Base-by-base conservation (phyloP, 176 grass and related monocot genomes). In the Eleusine indica region DNA sequence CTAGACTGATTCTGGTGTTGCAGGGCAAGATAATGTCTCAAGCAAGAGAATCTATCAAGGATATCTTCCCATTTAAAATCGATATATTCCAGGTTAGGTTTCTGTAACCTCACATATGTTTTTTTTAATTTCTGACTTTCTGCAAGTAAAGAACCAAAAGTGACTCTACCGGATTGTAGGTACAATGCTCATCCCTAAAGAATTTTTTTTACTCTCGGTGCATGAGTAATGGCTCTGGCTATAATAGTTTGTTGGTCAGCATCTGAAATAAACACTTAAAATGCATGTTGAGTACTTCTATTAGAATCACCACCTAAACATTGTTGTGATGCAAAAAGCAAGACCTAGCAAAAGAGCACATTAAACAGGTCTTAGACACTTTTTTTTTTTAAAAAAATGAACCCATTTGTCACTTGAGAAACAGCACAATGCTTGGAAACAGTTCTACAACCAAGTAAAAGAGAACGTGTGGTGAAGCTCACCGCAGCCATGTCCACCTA, bases 1-100 rank as follows among this genome's bases (percentile, higher is more conserved):
- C 72, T 30, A 69, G 91, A 52, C 73, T 96, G 57, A 86, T 98
- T 71, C 57, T 96, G 56, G 73, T 96, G 32, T 65, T 96, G 44
- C 89, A 96, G 63, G 85, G 87, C 51, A 92, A 75, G 85, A 85
- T 92, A 71, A 85, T 85, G 61, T 80, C 89, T 48, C 88, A 81
- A 87, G 83, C 96, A 87, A 88, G 71, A 68, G 91, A 92, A 60
- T 44, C 80, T 16, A 78, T 90, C 39, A 92, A 99, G 80, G 91
- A 95, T 65, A 91, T 95, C 52, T 95, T 92, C 72, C 70, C 42
- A 70, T 88, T 86, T 87, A 92, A 90, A 85, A 83, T 99, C 21
- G 93, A 99, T 18, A 89, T 41, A 29, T 96, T 99, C 78, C 85
- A 94, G 83, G 96, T 98, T 19, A 66, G 57, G 35, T 76, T 77